Conservation (phyloP, 1,284 basidiomycete species). For the Salmacisia buchloeana region DNA sequence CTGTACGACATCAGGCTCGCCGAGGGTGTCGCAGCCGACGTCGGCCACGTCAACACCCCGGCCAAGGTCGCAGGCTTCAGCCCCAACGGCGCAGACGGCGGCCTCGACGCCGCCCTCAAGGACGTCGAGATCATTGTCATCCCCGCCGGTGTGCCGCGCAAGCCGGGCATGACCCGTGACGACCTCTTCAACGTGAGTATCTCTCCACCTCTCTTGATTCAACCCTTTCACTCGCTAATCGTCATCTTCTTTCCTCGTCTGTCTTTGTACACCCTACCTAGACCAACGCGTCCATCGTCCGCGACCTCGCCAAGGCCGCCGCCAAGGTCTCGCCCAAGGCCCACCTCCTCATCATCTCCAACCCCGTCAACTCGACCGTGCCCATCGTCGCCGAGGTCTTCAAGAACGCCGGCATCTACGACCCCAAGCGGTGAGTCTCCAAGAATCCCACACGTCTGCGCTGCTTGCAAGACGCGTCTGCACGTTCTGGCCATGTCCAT, state of each 20-base stretch:
- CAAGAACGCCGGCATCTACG: conserved; percentile 87
- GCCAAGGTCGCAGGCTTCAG: conserved; percentile 77
- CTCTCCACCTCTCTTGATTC: background rate
- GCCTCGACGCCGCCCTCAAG: conserved; percentile 77
- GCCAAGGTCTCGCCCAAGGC: conserved; percentile 83
- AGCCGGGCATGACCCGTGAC: conserved; percentile 78
- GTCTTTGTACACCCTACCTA: conserved; percentile 52
- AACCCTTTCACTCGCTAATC: conserved; percentile 17
- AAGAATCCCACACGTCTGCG: background rate
- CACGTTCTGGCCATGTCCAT: background rate
- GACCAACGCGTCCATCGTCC: conserved; percentile 96
- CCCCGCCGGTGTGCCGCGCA: conserved; percentile 70
- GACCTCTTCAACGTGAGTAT: conserved; percentile 90
- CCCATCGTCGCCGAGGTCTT: conserved; percentile 92
- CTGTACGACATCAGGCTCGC: conserved; percentile 48
- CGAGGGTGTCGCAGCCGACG: conserved; percentile 54
- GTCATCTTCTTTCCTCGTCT: background rate
- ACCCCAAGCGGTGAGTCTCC: conserved; percentile 58
- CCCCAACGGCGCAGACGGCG: conserved; percentile 59
- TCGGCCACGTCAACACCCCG: conserved; percentile 76
- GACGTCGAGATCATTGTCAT: conserved; percentile 88
- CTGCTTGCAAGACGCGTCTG: background rate
- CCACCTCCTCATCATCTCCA: conserved; percentile 88
- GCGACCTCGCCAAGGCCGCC: conserved; percentile 80
- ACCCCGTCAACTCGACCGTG: conserved; percentile 73